Base-by-base conservation (phyloP, 2,329 filamentous ascomycete genomes). In the Pyrenochaeta sp. region DNA sequence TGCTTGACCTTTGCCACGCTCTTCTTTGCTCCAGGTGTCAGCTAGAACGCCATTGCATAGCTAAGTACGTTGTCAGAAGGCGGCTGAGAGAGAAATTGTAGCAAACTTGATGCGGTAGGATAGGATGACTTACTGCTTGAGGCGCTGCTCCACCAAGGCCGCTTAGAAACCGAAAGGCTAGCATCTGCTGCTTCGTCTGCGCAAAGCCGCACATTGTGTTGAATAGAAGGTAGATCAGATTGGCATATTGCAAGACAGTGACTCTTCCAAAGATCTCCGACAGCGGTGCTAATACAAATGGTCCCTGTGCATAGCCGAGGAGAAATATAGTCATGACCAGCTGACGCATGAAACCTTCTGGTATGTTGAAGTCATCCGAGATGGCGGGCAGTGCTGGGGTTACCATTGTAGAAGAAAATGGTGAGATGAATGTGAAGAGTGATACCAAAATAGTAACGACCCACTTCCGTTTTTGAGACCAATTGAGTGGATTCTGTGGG, bases 1-100 rank as follows among this genome's bases (percentile, higher is more conserved):
- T 2, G 81, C 82, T 58, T 88, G 82, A 7, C 85, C 83, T 59
- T 83, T 83, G 6, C 87, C 86, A 50, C 87, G 81, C 68, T 89
- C 78, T 67, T 88, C 86, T 7, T 86, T 79, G 2, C 69, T 75
- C 78, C 84, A 88, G 17, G 83, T 80, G 64, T 88, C 86, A 45
- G 81, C 79, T 7, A 75, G 55, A 3, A 74, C 64, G 12, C 73
- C 73, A 21, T 68, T 72, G 29, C 73, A 72, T 1, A 75, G 58
- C 68, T 72, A 31, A 14, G 23, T n/a, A n/a, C n/a, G n/a, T n/a
- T n/a, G n/a, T n/a, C n/a, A n/a, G n/a, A n/a, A n/a, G n/a, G n/a
- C n/a, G n/a, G n/a, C n/a, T n/a, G n/a, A n/a, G n/a, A n/a, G n/a
- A n/a, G n/a, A n/a, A n/a, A n/a, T n/a, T n/a, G n/a, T n/a, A n/a